Conservation (phyloP, 768 basidiomycete genomes). For the Termitomyces sp. region DNA sequence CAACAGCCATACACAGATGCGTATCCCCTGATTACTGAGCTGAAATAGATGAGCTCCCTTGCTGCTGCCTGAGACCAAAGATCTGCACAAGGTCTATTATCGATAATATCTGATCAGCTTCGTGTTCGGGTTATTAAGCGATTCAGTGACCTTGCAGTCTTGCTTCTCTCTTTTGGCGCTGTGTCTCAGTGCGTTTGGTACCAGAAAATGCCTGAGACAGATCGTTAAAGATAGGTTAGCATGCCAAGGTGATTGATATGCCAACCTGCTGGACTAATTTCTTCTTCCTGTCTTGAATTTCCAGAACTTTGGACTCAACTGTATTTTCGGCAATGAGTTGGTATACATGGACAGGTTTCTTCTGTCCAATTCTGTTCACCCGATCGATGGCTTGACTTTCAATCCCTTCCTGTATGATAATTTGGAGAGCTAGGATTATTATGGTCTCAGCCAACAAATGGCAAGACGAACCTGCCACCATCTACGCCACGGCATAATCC, state of each 20-base stretch:
- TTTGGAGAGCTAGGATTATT: conserved; percentile 3
- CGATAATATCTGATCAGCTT: background rate
- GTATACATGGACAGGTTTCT: conserved; percentile 77
- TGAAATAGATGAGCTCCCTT: background rate
- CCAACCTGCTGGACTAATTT: conserved; percentile 65
- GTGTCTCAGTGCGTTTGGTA: conserved; percentile 68
- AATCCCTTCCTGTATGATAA: conserved; percentile 56
- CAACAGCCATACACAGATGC: too few species aligned
- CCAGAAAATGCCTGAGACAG: conserved; percentile 73
- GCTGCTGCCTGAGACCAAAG: conserved; percentile 36
- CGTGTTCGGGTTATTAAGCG: background rate
- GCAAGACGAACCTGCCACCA: conserved; percentile 61
- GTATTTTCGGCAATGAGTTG: conserved; percentile 89
- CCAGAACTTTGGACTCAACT: conserved; percentile 81
- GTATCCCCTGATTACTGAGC: background rate
- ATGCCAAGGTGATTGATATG: background rate
- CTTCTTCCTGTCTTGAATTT: conserved; percentile 86
- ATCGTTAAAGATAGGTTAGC: background rate
- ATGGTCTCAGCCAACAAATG: background rate
- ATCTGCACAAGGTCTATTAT: conserved; percentile 53
- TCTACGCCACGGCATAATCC: conserved; percentile 25
- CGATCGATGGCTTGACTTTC: conserved; percentile 81
- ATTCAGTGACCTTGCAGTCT: conserved; percentile 60
- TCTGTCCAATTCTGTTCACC: conserved; percentile 84
- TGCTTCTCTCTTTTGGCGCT: conserved; percentile 73